Base-by-base conservation (phyloP, 805 yeast species). In the Lipomyces mesembrius region DNA sequence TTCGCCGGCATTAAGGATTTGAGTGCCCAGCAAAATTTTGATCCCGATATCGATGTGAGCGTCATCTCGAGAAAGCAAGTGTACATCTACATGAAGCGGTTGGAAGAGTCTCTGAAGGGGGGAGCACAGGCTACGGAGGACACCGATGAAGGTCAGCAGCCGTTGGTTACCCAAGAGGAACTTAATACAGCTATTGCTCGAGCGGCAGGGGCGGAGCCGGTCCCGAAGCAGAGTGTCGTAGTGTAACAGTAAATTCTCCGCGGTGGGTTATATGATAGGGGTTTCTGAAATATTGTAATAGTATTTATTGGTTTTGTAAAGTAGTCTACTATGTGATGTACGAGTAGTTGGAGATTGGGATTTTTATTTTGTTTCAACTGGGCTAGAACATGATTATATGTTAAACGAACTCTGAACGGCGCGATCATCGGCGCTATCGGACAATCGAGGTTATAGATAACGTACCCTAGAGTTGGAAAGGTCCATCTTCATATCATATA, bases 11-110 rank as follows among this genome's bases (percentile, higher is more conserved):
- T 67, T 25, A 60, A 60, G 27, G 60, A 57, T 17, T 22, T 22
- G 32, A 25, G 55, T 52, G 29, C 17, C 34, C 55, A 29, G n/a
- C 55, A 52, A 14, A 53, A 55, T 20, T 52, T 65, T 35, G 62
- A 59, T 32, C 63, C 60, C 2, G 65, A 54, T 14, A 49, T 57
- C 20, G 69, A 66, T 17, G 55, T 65, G 9, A 37, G 29, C 11
- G 20, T 52, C 22, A 60, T 67, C 6, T 58, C 69, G 14, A 63
- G 71, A 6, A 67, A 67, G 54, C 71, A 67, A 55, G 71, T 67
- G 17, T 67, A 67, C 43, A 67, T 67, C 51, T 67, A 61, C 34
- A 17, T 63, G 37, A 60, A 49, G 39, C 66, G 66, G 17, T 34
- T 56, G 32, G 60, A 60, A 20, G 61, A 59, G 17, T 25, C 55